These are phyloP conservation scores for Lactarius psammicola DNA, from an alignment of 768 basidiomycete species.

Conservation along the genomic window DNA sequence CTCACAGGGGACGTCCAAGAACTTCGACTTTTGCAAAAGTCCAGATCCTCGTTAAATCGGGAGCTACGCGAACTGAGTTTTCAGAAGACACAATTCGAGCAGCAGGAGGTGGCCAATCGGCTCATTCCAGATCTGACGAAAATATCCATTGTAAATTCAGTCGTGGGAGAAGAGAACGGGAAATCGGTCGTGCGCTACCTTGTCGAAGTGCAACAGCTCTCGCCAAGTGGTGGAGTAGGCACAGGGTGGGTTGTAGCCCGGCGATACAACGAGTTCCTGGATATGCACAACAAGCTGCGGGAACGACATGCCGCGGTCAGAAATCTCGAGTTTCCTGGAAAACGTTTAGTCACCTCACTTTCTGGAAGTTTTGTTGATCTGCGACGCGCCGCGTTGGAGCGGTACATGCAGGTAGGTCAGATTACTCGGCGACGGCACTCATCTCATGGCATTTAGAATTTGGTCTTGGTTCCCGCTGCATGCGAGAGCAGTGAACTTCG, in stretches of 20 bases:
- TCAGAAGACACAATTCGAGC: constrained; percentile 90
- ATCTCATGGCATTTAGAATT: constrained; percentile 46
- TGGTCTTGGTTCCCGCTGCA: constrained; percentile 69
- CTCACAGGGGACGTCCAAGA: constrained; percentile 88
- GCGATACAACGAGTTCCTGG: constrained; percentile 93
- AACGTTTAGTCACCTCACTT: constrained; percentile 84
- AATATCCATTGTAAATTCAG: constrained; percentile 82
- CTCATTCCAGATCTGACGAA: constrained; percentile 80
- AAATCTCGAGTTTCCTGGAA: constrained; percentile 86
- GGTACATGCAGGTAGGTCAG: constrained; percentile 77
- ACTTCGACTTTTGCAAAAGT: constrained; percentile 75
- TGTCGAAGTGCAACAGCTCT: constrained; percentile 87
- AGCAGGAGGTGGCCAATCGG: constrained; percentile 89
- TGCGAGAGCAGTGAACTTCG: constrained; percentile 83
- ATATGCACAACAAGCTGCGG: constrained; percentile 80
- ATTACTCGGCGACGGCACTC: background rate
- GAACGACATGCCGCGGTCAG: constrained; percentile 69
- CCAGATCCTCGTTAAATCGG: constrained; percentile 74
- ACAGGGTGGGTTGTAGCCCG: constrained; percentile 93
- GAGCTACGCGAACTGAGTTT: constrained; percentile 84
- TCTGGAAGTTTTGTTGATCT: constrained; percentile 87
- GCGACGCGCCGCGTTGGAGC: constrained; percentile 75
- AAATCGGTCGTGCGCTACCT: constrained; percentile 91
- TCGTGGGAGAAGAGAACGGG: constrained; percentile 78
- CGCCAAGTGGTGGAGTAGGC: constrained; percentile 69